Base-by-base conservation (phyloP, 768 basidiomycete genomes). In the Chlorophyllum brunneum region DNA sequence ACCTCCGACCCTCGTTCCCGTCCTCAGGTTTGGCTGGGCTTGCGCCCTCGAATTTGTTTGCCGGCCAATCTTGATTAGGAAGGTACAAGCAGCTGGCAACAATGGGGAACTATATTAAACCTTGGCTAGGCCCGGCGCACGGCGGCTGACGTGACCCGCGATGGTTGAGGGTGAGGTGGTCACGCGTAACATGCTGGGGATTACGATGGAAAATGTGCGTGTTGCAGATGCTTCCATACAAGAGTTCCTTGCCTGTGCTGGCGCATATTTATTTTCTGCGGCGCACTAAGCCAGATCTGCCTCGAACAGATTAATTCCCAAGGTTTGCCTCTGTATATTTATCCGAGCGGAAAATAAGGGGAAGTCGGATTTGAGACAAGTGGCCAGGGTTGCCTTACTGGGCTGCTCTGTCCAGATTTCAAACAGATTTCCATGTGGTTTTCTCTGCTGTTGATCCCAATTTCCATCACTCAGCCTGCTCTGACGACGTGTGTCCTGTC, bases 401-500 rank as follows among this genome's bases (percentile, higher is more conserved):
- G 51, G 51, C 18, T 27, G 51, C 44, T 30, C 43, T 53, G 51
- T 53, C 31, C 26, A 53, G 51, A 53, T 45, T 53, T 27, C 43
- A 23, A 31, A 46, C 43, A 20, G 43, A 45, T 38, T 54, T 67
- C 61, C 65, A 64, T 68, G 65, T 64, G 65, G 56, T 61, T 55
- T 54, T 51, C 39, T 53, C 50, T 48, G 31, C 33, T 45, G 29
- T 54, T 54, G 58, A 54, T 56, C 51, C 30, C 22, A 18, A 26
- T 57, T 55, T 60, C 56, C 59, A 60, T 56, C 58, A 56, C 51
- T 48, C 51, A 36, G 24, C 40, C 37, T 30, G 42, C 48, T 44
- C 52, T 51, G 42, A 37, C 60, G 64, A 63, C 60, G 65, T 66
- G 66, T 60, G 63, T 61, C 30, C 55, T 60, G 53, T 43, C 59